Conservation (phyloP, 768 basidiomycete species). For the Hydnomerulius pinastri region DNA sequence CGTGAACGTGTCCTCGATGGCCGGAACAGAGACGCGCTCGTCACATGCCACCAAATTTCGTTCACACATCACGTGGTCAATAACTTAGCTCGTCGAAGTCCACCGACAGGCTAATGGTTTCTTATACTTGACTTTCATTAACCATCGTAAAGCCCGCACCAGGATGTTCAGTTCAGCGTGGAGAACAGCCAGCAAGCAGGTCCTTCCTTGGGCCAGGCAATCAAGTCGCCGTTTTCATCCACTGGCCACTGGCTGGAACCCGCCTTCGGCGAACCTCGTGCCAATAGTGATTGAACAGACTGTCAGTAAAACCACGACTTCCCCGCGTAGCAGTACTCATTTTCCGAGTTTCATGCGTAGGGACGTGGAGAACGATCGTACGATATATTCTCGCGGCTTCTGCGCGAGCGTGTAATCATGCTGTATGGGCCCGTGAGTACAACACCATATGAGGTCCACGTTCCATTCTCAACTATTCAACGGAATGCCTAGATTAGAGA, state of each 20-base stretch:
- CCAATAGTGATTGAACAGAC: slow-evolving; percentile 95
- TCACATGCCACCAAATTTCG: slow-evolving; percentile 10
- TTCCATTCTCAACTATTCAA: slow-evolving; percentile 12
- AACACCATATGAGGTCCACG: slow-evolving; percentile 8
- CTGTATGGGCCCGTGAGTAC: slow-evolving; percentile 82
- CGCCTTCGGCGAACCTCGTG: slow-evolving; percentile 66
- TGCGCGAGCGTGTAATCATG: slow-evolving; percentile 95
- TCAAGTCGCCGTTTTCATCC: slow-evolving; percentile 54
- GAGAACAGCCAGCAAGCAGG: slow-evolving; percentile 22
- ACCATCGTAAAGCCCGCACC: neutral
- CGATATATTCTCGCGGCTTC: slow-evolving; percentile 93
- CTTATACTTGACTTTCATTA: slow-evolving; percentile 5
- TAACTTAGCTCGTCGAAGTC: neutral
- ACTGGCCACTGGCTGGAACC: slow-evolving; percentile 44
- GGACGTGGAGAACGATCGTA: slow-evolving; percentile 88
- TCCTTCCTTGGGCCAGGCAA: slow-evolving; percentile 11
- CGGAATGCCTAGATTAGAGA: slow-evolving; percentile 71
- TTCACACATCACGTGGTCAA: slow-evolving; percentile 27
- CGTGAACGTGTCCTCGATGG: slow-evolving; percentile 8
- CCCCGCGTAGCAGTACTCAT: slow-evolving; percentile 16
- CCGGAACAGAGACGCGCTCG: slow-evolving; percentile 14
- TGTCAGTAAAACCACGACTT: slow-evolving; percentile 41
- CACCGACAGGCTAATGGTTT: neutral
- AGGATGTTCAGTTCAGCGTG: slow-evolving; percentile 33
- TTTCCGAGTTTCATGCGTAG: slow-evolving; percentile 36